phyloP scores from a whole-genome alignment of 768 basidiomycete species.

The Infundibulicybe gibba region DNA sequence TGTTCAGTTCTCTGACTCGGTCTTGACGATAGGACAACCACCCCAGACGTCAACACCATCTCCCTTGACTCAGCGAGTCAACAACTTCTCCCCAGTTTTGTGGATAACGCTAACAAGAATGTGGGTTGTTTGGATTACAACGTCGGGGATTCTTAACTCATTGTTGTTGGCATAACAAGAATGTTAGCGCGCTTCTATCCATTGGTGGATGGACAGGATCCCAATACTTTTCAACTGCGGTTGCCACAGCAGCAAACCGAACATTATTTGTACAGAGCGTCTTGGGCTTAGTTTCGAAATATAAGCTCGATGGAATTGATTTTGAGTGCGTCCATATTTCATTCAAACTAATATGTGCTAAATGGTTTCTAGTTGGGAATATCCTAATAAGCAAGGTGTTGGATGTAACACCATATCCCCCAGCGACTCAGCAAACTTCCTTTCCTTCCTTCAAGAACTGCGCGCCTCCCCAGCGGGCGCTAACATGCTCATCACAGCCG shows the following conservation, averaged over 20 bases:
- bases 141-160: no score
- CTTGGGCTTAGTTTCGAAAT: slow-evolving; percentile 40
- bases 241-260: slow-evolving; percentile 53
- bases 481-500: slow-evolving; percentile 54
- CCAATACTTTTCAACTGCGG: slow-evolving; percentile 55
- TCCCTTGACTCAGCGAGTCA: slow-evolving; percentile 39
- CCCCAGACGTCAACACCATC: slow-evolving; percentile 26
- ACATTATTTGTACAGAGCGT: slow-evolving; percentile 65
- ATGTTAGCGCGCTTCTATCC: slow-evolving; percentile 52
- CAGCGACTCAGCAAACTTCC: slow-evolving; percentile 73
- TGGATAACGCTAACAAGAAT: slow-evolving; percentile 39
- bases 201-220: slow-evolving; percentile 75
- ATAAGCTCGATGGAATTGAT: slow-evolving; percentile 57
- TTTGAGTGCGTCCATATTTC: slow-evolving; percentile 34
- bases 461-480: slow-evolving; percentile 46
- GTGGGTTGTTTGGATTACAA: slow-evolving; percentile 17
- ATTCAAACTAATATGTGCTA: no score
- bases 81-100: slow-evolving; percentile 50
- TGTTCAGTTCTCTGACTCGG: no score
- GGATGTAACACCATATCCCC: slow-evolving; percentile 62
- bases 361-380: slow-evolving; percentile 64
- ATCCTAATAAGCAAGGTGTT: slow-evolving; percentile 63
- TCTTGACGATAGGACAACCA: slow-evolving; percentile 26
- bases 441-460: slow-evolving; percentile 70
- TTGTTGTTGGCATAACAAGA: slow-evolving; percentile 24